phyloP scores from a whole-genome alignment of 164 flowering plant species.

The Umbellularia californica region DNA sequence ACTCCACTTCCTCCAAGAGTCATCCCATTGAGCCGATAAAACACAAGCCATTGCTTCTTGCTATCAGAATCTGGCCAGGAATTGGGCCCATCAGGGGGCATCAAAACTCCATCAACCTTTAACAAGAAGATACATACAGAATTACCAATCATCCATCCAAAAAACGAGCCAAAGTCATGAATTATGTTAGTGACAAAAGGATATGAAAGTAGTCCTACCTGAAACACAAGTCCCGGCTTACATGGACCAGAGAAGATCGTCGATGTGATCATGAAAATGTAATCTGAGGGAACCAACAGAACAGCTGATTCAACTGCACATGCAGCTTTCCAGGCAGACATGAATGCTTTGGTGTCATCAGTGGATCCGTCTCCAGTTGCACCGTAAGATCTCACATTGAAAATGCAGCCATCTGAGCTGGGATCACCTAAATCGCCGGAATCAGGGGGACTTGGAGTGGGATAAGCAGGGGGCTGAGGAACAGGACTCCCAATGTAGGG shows the following conservation, averaged over 20 bases:
- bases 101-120: conserved; percentile 79
- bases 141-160: neutral
- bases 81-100: conserved; percentile 90
- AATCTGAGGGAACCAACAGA: conserved; percentile 53
- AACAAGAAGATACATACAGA: neutral
- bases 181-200: neutral
- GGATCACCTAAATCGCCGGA: conserved; percentile 29
- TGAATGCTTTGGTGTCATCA: conserved; percentile 83
- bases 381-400: conserved; percentile 69
- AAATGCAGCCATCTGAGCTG: conserved; percentile 29
- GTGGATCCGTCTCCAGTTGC: conserved; percentile 79
- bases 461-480: conserved; percentile 16
- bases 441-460: conserved; percentile 29
- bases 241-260: conserved; percentile 93
- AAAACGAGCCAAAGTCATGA: neutral
- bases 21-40: conserved; percentile 60
- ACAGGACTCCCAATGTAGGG: conserved; percentile 10
- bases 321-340: conserved; percentile 82
- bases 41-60: conserved; percentile 82
- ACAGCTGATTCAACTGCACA: conserved; percentile 64
- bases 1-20: conserved; percentile 69
- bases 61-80: conserved; percentile 84
- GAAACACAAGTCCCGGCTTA: conserved; percentile 71
- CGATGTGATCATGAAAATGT: conserved; percentile 61
- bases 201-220: conserved; percentile 32